These are phyloP conservation scores for Aureobasidium pullulans DNA, from an alignment of 2,329 filamentous ascomycete species.

Conservation along the genomic window DNA sequence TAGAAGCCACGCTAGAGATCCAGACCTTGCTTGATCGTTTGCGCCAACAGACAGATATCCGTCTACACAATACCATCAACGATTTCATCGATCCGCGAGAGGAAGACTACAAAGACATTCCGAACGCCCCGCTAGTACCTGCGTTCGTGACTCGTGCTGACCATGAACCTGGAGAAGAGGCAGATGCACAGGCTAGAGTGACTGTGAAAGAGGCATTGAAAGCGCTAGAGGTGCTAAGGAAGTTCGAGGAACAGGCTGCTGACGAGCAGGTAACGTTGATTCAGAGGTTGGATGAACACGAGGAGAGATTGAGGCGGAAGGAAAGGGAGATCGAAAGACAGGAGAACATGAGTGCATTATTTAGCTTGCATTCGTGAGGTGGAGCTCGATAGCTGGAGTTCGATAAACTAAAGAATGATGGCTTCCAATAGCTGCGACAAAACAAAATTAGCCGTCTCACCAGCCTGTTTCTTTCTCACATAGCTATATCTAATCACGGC, in stretches of 20 bases:
- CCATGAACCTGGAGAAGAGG: neutral
- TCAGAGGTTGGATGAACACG: neutral
- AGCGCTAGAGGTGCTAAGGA: neutral
- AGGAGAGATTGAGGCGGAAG: neutral
- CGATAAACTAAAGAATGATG: too few species aligned
- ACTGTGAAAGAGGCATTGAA: neutral
- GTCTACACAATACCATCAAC: neutral
- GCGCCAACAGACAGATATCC: neutral
- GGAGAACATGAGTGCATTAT: neutral
- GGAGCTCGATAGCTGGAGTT: too few species aligned
- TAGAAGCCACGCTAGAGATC: neutral
- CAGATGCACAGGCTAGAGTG: neutral
- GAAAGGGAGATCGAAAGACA: neutral
- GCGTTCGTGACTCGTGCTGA: neutral
- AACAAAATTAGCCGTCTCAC: too few species aligned
- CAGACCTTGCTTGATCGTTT: neutral
- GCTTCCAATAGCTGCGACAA: too few species aligned
- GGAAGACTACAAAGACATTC: neutral
- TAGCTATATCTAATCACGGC: conserved; percentile 43
- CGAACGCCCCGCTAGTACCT: neutral
- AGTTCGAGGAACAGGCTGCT: neutral
- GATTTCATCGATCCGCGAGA: conserved; percentile 6
- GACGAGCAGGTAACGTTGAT: neutral
- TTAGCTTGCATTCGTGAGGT: neutral
- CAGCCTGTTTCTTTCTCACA: neutral